Conservation (phyloP, 192 early-diverging fungal species). For the Coemansia sp. region DNA sequence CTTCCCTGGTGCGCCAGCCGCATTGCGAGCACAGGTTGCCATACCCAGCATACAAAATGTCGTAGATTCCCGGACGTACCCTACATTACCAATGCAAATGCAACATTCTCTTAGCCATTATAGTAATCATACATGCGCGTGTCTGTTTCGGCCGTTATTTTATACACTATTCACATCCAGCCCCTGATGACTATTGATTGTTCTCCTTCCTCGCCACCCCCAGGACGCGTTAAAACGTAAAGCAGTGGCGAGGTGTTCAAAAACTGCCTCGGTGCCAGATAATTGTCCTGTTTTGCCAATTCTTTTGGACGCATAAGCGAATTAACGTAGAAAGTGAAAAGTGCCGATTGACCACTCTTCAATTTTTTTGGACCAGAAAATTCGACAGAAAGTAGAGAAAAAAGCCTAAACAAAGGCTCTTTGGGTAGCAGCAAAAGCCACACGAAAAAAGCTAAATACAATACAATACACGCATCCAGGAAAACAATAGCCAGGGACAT, state of each 20-base stretch:
- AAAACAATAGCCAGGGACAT: background rate
- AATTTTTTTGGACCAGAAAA: background rate
- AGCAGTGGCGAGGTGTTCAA: background rate
- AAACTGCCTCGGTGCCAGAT: background rate
- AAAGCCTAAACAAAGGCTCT: background rate
- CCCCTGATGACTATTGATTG: background rate
- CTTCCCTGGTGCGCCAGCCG: constrained; percentile 74
- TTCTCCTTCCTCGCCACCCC: background rate
- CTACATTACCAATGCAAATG: constrained; percentile 30
- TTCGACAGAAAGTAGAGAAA: background rate
- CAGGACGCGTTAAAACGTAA: background rate
- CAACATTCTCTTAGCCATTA: constrained; percentile 7
- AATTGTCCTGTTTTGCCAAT: background rate
- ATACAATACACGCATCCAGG: background rate
- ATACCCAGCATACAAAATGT: constrained; percentile 68
- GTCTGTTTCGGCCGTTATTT: constrained; percentile 4
- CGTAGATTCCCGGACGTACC: constrained; percentile 58
- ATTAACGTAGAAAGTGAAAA: background rate
- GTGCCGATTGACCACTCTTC: background rate
- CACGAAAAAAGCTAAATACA: constrained; percentile 2
- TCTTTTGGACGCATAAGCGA: too few relatives aligned
- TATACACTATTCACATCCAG: background rate
- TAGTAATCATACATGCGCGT: background rate
- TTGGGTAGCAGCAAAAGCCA: background rate
- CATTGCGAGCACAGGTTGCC: constrained; percentile 91